Evolutionary conservation across 768 basidiomycete genomes (phyloP), one percentile per base, ranked within the genome.

Genomic region (Baorangia bicolor): DNA sequence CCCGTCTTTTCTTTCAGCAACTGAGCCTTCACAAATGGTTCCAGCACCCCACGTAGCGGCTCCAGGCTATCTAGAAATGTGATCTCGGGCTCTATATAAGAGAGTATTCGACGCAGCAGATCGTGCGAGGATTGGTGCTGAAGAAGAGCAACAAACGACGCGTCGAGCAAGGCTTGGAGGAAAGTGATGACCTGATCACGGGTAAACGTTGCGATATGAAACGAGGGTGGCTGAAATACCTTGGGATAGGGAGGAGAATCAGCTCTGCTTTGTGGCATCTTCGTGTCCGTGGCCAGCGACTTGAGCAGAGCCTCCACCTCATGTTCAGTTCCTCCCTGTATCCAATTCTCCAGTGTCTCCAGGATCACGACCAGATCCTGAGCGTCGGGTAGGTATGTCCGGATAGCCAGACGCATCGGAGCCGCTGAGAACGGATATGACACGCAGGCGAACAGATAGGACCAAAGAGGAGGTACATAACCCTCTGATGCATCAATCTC

Each of bases 141-240:
- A 13, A 92, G 74, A 21, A 93, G 75, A 1, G 78, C 71, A 43
- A 92, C 76, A 66, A 89, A 90, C 13, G 82, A 85, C 1, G 89
- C 79, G 68, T 93, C 91, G 27, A 93, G 76, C 51, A 91, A 67
- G 6, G 77, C 74, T 70, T 88, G 85, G 9, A 87, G 65, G 73
- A 92, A 87, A 0, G 68, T 59, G 23, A 86, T 68, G 49, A 85
- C 72, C 87, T 90, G 64, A 55, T 72, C 79, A 8, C 62, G 38
- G 5, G 71, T 69, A 0, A 84, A 63, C 28, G 71, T 51, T 1
- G 71, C 69, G 5, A 71, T 46, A 41, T 55, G 39, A 66, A 49
- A 8, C 64, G 44, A 54, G 77, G 75, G 20, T 75, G 67, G 31
- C 75, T 61, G 2, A 23, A 75, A 76, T 80, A 47, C 78, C 75